A percentile compares a stretch with the other conserved stretches of the same genome.
phyloP scores from a whole-genome alignment of 2,329 filamentous ascomycete genomes.

The Zelopaecilomyces penicillatus region DNA sequence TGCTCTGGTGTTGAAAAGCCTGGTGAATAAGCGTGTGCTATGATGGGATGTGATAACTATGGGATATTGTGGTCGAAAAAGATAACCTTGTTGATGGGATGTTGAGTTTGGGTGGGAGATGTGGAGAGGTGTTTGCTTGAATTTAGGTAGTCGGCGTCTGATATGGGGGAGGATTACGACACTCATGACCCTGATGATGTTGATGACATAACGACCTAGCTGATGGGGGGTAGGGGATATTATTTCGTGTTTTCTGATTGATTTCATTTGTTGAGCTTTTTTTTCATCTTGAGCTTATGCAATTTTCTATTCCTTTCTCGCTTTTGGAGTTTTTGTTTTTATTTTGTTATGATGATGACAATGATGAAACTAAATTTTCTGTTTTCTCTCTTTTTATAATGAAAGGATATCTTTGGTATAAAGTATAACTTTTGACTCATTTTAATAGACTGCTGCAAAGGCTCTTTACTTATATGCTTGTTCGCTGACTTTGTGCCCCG shows the following conservation, averaged over 20 bases:
- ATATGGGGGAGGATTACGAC: background rate
- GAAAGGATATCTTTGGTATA: too few relatives aligned
- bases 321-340: background rate
- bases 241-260: background rate
- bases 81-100: conserved; percentile 10
- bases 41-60: conserved; percentile 22
- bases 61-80: conserved; percentile 14
- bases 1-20: too few relatives aligned
- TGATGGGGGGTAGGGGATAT: too few relatives aligned
- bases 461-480: too few relatives aligned
- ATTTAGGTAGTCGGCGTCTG: background rate
- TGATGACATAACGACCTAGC: background rate
- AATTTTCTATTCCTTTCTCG: background rate
- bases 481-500: too few relatives aligned
- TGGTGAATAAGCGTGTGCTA: conserved; percentile 9
- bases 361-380: background rate
- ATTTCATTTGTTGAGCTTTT: conserved; percentile 1
- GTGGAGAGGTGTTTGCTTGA: background rate
- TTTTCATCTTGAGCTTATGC: background rate
- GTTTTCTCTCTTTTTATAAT: background rate
- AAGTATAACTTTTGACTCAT: too few relatives aligned
- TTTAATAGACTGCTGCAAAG: too few relatives aligned
- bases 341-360: background rate
- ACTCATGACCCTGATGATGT: conserved; percentile 1
- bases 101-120: background rate